Conservation (phyloP, 352 stramenopile genomes). For the Globisporangium lucens region DNA sequence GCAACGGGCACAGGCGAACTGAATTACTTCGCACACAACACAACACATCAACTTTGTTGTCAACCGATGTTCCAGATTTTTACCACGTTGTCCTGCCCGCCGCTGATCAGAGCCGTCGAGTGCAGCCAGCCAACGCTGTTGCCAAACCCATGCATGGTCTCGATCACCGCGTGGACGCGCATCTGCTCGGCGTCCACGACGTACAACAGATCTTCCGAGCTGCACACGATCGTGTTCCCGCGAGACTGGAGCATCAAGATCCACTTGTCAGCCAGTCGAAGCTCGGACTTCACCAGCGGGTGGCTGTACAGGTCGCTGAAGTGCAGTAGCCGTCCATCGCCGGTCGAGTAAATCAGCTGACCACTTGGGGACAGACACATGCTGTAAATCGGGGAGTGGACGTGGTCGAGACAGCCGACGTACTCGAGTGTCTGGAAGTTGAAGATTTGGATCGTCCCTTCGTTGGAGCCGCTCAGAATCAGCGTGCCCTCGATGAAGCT, state of each 20-base stretch:
- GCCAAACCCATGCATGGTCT: conserved; percentile 61
- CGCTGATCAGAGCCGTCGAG: conserved; percentile 36
- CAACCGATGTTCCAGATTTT: conserved; percentile 58
- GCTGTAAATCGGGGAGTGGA: conserved; percentile 55
- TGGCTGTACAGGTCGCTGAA: conserved; percentile 28
- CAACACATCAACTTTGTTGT: conserved; percentile 7
- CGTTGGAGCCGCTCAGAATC: conserved; percentile 69
- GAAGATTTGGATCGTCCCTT: conserved; percentile 73
- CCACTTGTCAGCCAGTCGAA: conserved; percentile 49
- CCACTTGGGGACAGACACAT: conserved; percentile 25
- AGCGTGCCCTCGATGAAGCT: conserved; percentile 12
- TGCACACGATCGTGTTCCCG: conserved; percentile 44
- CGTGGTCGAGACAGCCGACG: conserved; percentile 39
- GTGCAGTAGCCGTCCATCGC: conserved; percentile 54
- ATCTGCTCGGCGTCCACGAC: conserved; percentile 46
- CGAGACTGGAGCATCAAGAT: conserved; percentile 58
- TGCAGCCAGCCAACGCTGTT: conserved; percentile 61
- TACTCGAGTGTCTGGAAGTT: conserved; percentile 37
- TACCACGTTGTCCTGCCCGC: conserved; percentile 68
- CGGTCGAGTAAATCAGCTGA: conserved; percentile 58
- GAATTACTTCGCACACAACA: not conserved
- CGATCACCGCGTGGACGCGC: conserved; percentile 33
- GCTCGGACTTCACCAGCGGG: conserved; percentile 25
- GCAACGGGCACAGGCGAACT: not conserved
- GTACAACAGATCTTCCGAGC: conserved; percentile 53